Conservation (phyloP, 1,284 basidiomycete genomes). For the Vanrija sp. region DNA sequence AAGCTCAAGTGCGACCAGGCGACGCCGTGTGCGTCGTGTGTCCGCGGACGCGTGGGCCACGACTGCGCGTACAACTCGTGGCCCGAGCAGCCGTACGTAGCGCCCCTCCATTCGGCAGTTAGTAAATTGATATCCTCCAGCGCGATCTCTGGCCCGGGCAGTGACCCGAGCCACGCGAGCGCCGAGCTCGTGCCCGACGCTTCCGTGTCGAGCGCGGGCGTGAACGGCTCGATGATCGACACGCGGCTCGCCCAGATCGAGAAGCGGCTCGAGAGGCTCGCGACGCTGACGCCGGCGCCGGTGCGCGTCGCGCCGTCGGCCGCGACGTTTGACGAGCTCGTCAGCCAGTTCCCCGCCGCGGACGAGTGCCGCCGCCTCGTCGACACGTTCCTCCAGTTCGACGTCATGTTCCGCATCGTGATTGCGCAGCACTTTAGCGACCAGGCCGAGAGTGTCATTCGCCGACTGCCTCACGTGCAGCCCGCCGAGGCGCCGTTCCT, state of each 20-base stretch:
- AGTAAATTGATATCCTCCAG: too few relatives aligned
- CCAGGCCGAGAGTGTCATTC: not conserved
- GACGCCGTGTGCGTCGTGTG: not conserved
- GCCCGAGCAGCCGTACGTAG: not conserved
- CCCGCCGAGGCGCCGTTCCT: not conserved
- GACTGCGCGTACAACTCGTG: not conserved
- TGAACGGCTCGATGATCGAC: too few relatives aligned
- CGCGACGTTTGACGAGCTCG: not conserved
- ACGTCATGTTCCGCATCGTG: not conserved
- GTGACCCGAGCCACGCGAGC: too few relatives aligned
- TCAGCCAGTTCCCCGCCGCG: not conserved
- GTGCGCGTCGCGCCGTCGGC: not conserved
- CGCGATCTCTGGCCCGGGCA: too few relatives aligned
- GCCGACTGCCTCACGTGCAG: too few relatives aligned
- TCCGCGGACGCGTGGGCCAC: not conserved
- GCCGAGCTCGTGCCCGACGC: too few relatives aligned
- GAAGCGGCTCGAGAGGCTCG: too few relatives aligned
- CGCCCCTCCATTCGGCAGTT: not conserved
- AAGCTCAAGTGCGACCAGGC: constrained; percentile 1
- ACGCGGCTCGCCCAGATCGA: too few relatives aligned
- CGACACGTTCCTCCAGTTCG: not conserved
- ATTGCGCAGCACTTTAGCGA: not conserved
- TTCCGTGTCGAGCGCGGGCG: too few relatives aligned
- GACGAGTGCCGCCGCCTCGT: not conserved
- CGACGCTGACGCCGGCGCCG: not conserved